Evolutionary conservation across 139 green algal genomes (phyloP).

Genomic region (Gonium pectorale): DNA sequence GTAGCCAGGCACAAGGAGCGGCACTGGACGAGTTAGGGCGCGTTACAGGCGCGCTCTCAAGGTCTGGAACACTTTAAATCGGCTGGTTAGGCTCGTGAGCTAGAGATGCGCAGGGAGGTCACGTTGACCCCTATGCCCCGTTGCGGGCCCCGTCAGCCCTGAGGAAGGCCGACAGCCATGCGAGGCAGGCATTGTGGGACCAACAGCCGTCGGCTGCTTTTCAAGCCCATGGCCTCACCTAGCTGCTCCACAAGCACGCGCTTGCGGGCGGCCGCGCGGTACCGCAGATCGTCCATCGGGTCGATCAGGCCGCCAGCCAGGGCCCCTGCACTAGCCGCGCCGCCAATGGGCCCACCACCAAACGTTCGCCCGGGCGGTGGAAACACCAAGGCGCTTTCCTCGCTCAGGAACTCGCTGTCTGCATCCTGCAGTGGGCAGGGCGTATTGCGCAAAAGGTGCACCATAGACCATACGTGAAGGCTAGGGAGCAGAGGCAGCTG

Average conservation of each 20-base stretch:
- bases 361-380: not conserved
- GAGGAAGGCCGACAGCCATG: no score
- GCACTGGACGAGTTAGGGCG: not conserved
- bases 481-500: not conserved
- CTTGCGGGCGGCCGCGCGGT: not conserved
- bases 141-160: not conserved
- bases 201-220: no score
- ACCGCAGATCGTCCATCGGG: constrained; percentile 20
- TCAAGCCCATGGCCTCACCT: not conserved
- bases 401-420: constrained; percentile 9
- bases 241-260: not conserved
- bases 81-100: not conserved
- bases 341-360: not conserved
- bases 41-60: not conserved
- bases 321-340: not conserved
- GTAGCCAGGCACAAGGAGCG: not conserved
- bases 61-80: not conserved
- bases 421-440: not conserved
- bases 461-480: not conserved
- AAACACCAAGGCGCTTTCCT: constrained; percentile 24
- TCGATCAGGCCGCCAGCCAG: not conserved
- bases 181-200: no score
- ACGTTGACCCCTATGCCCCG: not conserved
- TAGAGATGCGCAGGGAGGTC: not conserved
- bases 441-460: not conserved